Percentiles rank a stretch among this genome's conserved stretches.
These are phyloP conservation scores for Grosmannia penicillata DNA, from an alignment of 2,329 filamentous ascomycete species.

Conservation along the genomic window DNA sequence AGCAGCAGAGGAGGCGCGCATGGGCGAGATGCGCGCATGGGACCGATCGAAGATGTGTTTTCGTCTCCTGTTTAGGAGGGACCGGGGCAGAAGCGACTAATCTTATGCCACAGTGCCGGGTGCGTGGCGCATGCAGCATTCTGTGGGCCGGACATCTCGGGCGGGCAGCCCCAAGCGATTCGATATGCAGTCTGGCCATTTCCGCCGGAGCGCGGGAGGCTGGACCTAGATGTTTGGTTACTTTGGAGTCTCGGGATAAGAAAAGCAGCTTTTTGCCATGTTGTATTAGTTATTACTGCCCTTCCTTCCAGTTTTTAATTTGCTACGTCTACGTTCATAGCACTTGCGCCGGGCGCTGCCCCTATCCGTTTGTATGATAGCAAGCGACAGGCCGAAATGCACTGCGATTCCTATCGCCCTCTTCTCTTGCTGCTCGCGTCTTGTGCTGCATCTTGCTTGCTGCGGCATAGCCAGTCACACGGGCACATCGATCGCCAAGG, in stretches of 20 bases:
- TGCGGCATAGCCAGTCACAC: no score
- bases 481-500: no score
- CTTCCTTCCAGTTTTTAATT: neutral
- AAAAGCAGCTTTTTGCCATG: conserved; percentile 1
- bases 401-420: no score
- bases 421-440: neutral
- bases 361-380: conserved; percentile 2
- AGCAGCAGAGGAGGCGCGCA: no score
- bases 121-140: neutral
- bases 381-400: conserved; percentile 1
- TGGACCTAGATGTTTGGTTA: neutral
- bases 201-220: neutral
- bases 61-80: neutral
- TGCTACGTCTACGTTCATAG: neutral
- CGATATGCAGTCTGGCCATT: neutral
- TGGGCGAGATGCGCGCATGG: no score
- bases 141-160: neutral
- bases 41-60: no score
- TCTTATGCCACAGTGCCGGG: neutral
- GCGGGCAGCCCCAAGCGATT: neutral
- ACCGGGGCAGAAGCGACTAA: neutral
- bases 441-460: neutral
- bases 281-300: neutral
- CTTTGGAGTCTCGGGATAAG: conserved; percentile 1
- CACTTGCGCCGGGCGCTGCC: neutral